A percentile compares a stretch with the other conserved stretches of the same genome.
Evolutionary conservation across 768 basidiomycete species (phyloP).

Genomic region (Nidularia pulvinata): DNA sequence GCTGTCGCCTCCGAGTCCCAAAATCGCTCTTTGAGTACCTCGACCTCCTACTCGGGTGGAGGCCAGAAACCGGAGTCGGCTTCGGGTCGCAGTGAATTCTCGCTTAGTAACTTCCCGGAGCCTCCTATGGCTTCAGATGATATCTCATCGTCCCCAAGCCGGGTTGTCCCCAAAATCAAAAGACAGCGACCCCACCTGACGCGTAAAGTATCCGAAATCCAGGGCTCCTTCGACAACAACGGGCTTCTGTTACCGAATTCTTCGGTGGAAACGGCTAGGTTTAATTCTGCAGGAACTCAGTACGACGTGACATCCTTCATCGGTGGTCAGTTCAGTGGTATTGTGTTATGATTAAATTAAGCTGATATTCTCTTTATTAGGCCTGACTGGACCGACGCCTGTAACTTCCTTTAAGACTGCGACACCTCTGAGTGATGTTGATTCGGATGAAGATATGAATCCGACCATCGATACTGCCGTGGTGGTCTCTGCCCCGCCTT

Average conservation of each 20-base stretch:
- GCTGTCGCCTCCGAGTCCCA: neutral
- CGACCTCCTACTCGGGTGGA: neutral
- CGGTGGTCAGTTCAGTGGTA: constrained; percentile 33
- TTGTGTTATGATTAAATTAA: constrained; percentile 2
- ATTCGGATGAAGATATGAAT: no score
- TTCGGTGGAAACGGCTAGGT: constrained; percentile 12
- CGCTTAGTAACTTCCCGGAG: neutral
- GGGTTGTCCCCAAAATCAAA: neutral
- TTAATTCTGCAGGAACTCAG: constrained; percentile 48
- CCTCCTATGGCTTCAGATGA: neutral
- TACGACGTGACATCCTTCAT: constrained; percentile 82
- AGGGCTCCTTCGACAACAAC: neutral
- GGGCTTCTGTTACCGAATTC: no score
- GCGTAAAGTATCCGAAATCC: no score
- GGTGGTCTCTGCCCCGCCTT: constrained; percentile 1
- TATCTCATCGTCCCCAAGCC: neutral
- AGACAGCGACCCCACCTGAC: no score
- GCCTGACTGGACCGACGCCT: constrained; percentile 6
- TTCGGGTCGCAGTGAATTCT: neutral
- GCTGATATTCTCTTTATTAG: constrained; percentile 4
- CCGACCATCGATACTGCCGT: no score
- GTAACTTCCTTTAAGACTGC: no score
- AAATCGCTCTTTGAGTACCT: neutral
- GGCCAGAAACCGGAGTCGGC: neutral
- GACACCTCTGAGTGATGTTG: no score